phyloP scores from a whole-genome alignment of 169 alveolate genomes.

The Plasmodium blacklocki region DNA sequence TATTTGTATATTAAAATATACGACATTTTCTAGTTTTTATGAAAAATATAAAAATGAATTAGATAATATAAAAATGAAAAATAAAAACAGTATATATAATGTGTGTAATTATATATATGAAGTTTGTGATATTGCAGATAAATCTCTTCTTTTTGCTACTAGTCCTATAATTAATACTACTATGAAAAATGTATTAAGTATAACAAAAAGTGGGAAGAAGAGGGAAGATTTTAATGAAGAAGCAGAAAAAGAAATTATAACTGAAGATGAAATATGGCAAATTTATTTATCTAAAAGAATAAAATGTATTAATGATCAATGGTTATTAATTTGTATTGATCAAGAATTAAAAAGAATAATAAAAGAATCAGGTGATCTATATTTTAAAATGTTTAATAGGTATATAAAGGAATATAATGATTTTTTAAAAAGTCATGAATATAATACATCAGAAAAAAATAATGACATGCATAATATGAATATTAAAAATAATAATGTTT shows the following conservation, averaged over 20 bases:
- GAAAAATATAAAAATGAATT: slow-evolving; percentile 40
- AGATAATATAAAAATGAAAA: slow-evolving; percentile 14
- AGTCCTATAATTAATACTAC: slow-evolving; percentile 74
- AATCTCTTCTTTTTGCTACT: slow-evolving; percentile 61
- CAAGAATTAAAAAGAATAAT: slow-evolving; percentile 56
- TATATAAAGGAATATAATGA: slow-evolving; percentile 67
- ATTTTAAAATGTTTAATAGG: slow-evolving; percentile 66
- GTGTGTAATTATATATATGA: slow-evolving; percentile 67
- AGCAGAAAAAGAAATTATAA: slow-evolving; percentile 41
- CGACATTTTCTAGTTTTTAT: slow-evolving; percentile 53
- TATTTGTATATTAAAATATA: slow-evolving; percentile 67
- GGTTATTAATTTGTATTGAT: slow-evolving; percentile 65
- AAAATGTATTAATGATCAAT: slow-evolving; percentile 60
- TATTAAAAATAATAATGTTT: not conserved
- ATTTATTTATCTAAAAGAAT: slow-evolving; percentile 62
- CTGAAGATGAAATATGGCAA: slow-evolving; percentile 76
- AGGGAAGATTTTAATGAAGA: slow-evolving; percentile 75
- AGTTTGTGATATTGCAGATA: slow-evolving; percentile 75
- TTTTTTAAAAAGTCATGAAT: slow-evolving; percentile 49
- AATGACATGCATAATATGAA: not conserved
- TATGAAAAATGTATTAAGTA: slow-evolving; percentile 62
- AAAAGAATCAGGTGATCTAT: slow-evolving; percentile 47
- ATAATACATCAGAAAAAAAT: slow-evolving; percentile 1
- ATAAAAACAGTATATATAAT: slow-evolving; percentile 42
- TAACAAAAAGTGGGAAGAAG: slow-evolving; percentile 74